phyloP scores from a whole-genome alignment of 345 rosid species.

The Salix caprea region DNA sequence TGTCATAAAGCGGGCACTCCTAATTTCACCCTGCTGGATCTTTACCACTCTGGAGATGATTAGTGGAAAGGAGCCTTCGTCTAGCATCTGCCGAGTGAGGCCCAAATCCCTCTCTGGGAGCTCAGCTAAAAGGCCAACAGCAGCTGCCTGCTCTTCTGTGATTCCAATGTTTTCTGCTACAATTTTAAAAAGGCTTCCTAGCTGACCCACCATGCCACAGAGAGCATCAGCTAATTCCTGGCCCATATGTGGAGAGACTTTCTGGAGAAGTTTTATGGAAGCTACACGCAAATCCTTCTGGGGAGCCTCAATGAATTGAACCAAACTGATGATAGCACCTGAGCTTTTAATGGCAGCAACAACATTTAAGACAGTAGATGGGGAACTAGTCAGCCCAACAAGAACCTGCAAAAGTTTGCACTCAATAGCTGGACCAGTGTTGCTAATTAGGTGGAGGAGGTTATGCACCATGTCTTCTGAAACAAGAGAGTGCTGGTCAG shows the following conservation, averaged over 20 bases:
- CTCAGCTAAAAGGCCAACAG: slow-evolving; percentile 85
- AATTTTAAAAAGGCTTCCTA: slow-evolving; percentile 58
- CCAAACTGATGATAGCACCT: slow-evolving; percentile 88
- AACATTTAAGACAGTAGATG: slow-evolving; percentile 56
- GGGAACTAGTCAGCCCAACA: slow-evolving; percentile 79
- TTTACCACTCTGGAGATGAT: slow-evolving; percentile 48
- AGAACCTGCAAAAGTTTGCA: slow-evolving; percentile 93
- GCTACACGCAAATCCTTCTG: slow-evolving; percentile 77
- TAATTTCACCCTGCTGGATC: slow-evolving; percentile 67
- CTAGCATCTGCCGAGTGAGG: slow-evolving; percentile 79
- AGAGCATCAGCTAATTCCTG: slow-evolving; percentile 77
- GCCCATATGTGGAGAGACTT: slow-evolving; percentile 77
- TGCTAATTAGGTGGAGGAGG: slow-evolving; percentile 80
- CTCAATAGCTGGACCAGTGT: slow-evolving; percentile 94
- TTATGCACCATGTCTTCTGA: slow-evolving; percentile 75
- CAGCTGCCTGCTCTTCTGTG: slow-evolving; percentile 87
- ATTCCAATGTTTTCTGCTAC: slow-evolving; percentile 66
- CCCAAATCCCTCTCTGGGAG: slow-evolving; percentile 94
- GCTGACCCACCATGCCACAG: slow-evolving; percentile 81
- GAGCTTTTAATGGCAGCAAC: slow-evolving; percentile 87
- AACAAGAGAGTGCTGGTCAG: slow-evolving; percentile 72
- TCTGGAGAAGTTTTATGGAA: slow-evolving; percentile 76
- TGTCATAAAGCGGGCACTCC: slow-evolving; percentile 69
- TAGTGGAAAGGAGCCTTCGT: slow-evolving; percentile 62
- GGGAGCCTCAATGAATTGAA: slow-evolving; percentile 87